These are phyloP conservation scores for Trichoderma sp. DNA, from an alignment of 2,329 filamentous ascomycete species.

Conservation along the genomic window DNA sequence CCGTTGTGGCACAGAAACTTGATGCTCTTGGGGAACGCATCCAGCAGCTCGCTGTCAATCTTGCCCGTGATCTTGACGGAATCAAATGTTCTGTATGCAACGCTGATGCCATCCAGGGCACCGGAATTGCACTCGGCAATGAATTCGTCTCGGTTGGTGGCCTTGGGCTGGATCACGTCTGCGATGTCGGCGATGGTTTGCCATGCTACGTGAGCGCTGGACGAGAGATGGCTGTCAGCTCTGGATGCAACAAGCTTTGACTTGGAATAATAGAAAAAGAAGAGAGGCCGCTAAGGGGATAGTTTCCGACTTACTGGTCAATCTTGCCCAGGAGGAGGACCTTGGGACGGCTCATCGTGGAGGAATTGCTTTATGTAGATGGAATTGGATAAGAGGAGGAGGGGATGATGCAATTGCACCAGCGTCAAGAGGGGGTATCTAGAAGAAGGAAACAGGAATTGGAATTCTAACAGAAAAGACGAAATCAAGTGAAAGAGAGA, in stretches of 20 bases:
- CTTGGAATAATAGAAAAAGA: background rate
- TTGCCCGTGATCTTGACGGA: conserved; percentile 64
- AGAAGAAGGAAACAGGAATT: background rate
- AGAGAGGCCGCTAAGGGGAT: background rate
- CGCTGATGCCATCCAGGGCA: conserved; percentile 62
- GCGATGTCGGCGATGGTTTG: conserved; percentile 58
- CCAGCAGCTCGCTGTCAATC: conserved; percentile 69
- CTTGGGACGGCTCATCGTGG: conserved; percentile 33
- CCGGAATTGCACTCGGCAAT: conserved; percentile 65
- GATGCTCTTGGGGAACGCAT: conserved; percentile 52
- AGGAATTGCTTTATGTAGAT: background rate
- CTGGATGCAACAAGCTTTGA: background rate
- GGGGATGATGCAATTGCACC: background rate
- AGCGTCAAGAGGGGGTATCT: background rate
- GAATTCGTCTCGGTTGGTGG: conserved; percentile 65
- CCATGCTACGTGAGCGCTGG: conserved; percentile 64
- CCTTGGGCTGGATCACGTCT: conserved; percentile 61
- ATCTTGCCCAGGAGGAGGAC: conserved; percentile 42
- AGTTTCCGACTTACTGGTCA: conserved; percentile 36
- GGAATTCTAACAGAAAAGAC: background rate
- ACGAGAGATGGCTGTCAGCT: background rate
- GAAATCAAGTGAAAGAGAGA: background rate
- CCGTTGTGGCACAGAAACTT: conserved; percentile 61
- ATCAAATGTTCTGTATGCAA: conserved; percentile 68
- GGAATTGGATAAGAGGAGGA: background rate